phyloP scores from a whole-genome alignment of 371 early-diverging fungal species.

The Rhizopus arrhizus region DNA sequence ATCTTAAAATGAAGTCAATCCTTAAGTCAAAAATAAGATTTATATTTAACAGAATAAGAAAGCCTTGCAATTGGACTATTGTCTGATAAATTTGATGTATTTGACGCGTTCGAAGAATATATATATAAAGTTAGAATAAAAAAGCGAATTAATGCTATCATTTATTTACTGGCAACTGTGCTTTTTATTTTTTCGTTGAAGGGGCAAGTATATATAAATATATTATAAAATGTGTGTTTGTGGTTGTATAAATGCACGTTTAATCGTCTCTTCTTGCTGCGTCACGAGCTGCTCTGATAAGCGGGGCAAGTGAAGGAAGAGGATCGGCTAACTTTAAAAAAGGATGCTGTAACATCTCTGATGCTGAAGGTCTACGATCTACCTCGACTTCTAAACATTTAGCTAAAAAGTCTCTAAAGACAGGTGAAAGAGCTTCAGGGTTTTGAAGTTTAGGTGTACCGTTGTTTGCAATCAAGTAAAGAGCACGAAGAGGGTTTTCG shows the following conservation, averaged over 20 bases:
- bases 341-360: constrained; percentile 80
- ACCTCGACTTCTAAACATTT: constrained; percentile 82
- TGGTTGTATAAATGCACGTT: not conserved
- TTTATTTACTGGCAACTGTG: not conserved
- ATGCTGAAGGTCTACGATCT: constrained; percentile 78
- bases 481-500: constrained; percentile 83
- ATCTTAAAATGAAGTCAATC: too few species aligned
- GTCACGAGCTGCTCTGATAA: constrained; percentile 76
- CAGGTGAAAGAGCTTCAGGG: constrained; percentile 75
- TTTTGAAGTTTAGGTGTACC: constrained; percentile 92
- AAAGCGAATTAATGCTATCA: not conserved
- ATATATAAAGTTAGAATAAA: not conserved
- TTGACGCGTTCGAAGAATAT: not conserved
- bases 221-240: not conserved
- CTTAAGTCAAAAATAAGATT: too few species aligned
- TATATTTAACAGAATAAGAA: too few species aligned
- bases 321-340: constrained; percentile 88
- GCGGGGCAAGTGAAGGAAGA: constrained; percentile 77
- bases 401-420: constrained; percentile 83
- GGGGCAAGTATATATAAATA: too few species aligned
- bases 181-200: not conserved
- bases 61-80: not conserved
- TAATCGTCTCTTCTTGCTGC: not conserved
- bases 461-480: constrained; percentile 93
- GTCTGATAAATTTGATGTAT: not conserved